These are phyloP conservation scores for Backusella mclennaniae DNA, from an alignment of 192 early-diverging fungal genomes.

Conservation along the genomic window DNA sequence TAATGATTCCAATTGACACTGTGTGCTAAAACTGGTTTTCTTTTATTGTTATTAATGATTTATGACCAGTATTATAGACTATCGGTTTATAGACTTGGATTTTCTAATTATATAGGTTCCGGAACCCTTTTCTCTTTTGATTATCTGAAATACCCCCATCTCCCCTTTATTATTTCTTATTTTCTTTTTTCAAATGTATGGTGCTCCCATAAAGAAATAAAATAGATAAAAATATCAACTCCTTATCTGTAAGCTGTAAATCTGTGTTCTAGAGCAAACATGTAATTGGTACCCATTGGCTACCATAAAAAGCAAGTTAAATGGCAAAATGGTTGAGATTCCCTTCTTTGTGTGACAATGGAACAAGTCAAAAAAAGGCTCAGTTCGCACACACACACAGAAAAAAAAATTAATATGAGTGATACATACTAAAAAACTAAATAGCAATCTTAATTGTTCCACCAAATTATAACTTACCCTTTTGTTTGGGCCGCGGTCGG, in stretches of 20 bases:
- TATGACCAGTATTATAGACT: background rate
- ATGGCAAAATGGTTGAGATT: conserved; percentile 7
- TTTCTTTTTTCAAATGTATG: background rate
- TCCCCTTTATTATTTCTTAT: background rate
- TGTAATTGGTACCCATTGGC: conserved; percentile 1
- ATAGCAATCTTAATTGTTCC: conserved; percentile 3
- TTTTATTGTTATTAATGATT: background rate
- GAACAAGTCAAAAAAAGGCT: conserved; percentile 9
- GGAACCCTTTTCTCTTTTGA: background rate
- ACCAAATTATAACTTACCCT: background rate
- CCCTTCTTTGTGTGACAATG: background rate
- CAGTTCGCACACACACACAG: background rate
- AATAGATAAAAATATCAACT: background rate
- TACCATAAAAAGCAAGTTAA: conserved; percentile 1
- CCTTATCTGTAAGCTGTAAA: conserved; percentile 2
- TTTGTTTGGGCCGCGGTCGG: conserved; percentile 5
- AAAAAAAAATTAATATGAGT: background rate
- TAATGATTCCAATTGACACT: conserved; percentile 7
- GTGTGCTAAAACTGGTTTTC: background rate
- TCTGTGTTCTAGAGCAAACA: background rate
- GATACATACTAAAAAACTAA: conserved; percentile 5
- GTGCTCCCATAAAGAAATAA: background rate
- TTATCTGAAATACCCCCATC: background rate
- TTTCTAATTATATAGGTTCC: conserved; percentile 4
- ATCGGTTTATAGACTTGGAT: background rate